phyloP scores from a whole-genome alignment of 169 alveolate genomes.

The Plasmodium cynomolgi region DNA sequence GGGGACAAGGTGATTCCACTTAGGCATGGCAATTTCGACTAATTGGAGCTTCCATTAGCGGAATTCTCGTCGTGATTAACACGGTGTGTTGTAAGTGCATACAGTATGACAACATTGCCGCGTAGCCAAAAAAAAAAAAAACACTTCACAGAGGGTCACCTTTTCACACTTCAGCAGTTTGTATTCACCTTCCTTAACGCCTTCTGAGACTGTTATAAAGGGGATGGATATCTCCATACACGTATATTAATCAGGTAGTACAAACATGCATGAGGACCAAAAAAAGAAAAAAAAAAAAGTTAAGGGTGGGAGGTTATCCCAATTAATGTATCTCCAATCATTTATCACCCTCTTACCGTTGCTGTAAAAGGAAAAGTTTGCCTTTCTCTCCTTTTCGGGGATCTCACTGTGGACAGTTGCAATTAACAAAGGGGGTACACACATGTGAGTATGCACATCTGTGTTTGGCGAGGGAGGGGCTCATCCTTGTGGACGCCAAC shows the following conservation, averaged over 20 bases:
- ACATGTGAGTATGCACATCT: neutral
- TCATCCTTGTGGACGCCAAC: neutral
- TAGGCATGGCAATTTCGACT: neutral
- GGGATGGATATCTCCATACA: neutral
- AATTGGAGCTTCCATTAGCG: neutral
- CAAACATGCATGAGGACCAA: neutral
- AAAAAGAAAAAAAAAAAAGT: neutral
- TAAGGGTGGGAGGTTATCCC: neutral
- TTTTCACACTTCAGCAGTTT: constrained; percentile 36
- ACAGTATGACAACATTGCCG: neutral
- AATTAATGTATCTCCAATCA: neutral
- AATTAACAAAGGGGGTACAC: neutral
- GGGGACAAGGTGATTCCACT: neutral
- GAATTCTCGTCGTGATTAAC: neutral
- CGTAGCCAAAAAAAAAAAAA: neutral
- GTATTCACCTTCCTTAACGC: constrained; percentile 46
- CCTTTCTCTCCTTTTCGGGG: neutral
- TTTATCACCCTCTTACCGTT: constrained; percentile 12
- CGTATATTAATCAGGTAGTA: neutral
- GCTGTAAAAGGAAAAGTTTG: constrained; percentile 15
- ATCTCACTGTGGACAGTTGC: neutral
- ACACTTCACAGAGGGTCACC: neutral
- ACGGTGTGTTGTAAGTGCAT: neutral
- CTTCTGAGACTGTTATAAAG: constrained; percentile 35
- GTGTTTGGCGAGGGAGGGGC: neutral